Evolutionary conservation across 805 yeast genomes (phyloP).

Genomic region (Babjeviella inositovora): DNA sequence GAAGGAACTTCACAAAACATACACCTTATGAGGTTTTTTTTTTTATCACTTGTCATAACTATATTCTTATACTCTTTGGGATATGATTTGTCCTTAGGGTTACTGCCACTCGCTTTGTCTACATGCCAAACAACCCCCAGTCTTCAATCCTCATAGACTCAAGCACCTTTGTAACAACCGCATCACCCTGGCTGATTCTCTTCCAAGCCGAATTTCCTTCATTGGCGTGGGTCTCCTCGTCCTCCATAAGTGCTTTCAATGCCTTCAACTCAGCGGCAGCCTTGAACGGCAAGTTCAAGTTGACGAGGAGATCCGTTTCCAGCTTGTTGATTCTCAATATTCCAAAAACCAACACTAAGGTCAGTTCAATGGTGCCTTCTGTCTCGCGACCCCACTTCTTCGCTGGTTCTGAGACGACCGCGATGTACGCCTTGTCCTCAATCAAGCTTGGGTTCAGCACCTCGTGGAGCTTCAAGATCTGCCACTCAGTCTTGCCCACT

Average conservation of each 20-base stretch:
- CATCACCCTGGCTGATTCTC: constrained; percentile 11
- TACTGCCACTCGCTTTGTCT: too few relatives aligned
- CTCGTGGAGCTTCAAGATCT: constrained; percentile 9
- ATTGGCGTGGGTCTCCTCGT: constrained; percentile 1
- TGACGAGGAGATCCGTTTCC: constrained; percentile 44
- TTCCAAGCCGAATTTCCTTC: constrained; percentile 6
- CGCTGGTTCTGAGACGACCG: constrained; percentile 22
- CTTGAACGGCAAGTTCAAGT: constrained; percentile 41
- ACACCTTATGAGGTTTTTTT: too few relatives aligned
- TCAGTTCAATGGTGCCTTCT: constrained; percentile 7
- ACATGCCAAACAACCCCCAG: constrained; percentile 34
- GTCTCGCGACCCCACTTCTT: constrained; percentile 33
- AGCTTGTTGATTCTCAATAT: constrained; percentile 33
- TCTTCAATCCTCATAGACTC: constrained; percentile 18
- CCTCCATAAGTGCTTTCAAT: constrained; percentile 5
- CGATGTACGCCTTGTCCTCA: constrained; percentile 10
- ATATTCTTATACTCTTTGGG: too few relatives aligned
- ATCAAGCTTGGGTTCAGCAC: background rate
- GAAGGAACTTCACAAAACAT: too few relatives aligned
- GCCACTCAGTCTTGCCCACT: constrained; percentile 9
- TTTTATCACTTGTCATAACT: too few relatives aligned
- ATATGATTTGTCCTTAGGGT: too few relatives aligned
- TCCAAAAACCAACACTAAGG: constrained; percentile 36
- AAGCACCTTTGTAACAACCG: constrained; percentile 8
- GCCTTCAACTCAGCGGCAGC: constrained; percentile 10